Conservation (phyloP, 192 early-diverging fungal genomes). For the Podila horticola region DNA sequence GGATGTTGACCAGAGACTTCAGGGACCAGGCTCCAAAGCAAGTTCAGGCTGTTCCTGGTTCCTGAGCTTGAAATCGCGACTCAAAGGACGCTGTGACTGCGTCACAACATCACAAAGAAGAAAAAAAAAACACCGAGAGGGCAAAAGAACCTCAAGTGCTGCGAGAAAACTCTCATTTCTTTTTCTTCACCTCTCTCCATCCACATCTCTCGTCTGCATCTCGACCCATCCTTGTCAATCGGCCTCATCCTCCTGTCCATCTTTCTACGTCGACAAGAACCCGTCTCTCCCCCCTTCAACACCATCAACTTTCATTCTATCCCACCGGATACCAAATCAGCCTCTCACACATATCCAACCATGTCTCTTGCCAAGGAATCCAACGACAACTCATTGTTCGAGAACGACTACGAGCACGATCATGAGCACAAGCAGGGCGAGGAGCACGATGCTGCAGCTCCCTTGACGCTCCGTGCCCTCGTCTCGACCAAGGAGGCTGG, state of each 20-base stretch:
- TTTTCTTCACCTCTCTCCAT: constrained; percentile 1
- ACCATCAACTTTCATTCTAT: too few species aligned
- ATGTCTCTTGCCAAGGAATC: constrained; percentile 13
- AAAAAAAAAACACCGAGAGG: neutral
- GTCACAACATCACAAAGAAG: neutral
- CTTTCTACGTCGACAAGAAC: too few species aligned
- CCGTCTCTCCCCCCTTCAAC: too few species aligned
- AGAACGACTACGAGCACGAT: constrained; percentile 20
- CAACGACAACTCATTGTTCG: constrained; percentile 8
- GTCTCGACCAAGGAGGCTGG: constrained; percentile 95
- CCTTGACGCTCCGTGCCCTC: constrained; percentile 70
- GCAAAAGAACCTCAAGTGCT: neutral
- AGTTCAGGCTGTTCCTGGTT: too few species aligned
- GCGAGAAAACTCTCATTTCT: neutral
- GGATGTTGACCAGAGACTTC: too few species aligned
- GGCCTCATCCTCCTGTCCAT: too few species aligned
- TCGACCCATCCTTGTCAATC: neutral
- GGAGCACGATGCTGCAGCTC: constrained; percentile 20
- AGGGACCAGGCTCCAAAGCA: too few species aligned
- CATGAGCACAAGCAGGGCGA: constrained; percentile 13
- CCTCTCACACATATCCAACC: neutral
- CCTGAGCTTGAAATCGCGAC: too few species aligned
- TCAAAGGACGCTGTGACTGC: too few species aligned
- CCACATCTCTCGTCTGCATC: neutral
- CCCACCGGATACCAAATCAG: too few species aligned